Evolutionary conservation across 768 basidiomycete species (phyloP).

Genomic region (Termitomyces sp.): DNA sequence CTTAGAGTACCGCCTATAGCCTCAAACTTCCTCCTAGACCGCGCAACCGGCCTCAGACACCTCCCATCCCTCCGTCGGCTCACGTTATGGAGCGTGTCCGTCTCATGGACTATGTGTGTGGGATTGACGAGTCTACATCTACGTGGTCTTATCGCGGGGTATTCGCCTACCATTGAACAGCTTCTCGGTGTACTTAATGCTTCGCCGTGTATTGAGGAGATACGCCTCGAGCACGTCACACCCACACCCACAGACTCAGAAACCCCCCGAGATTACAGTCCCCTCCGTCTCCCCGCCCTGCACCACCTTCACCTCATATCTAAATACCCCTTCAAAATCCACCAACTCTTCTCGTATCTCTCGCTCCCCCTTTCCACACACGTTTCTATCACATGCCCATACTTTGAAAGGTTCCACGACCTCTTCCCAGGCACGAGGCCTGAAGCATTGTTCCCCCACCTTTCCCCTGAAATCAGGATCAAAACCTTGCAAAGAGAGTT

Average conservation of each 20-base stretch:
- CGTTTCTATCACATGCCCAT: neutral
- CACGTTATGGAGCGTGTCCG: slow-evolving; percentile 25
- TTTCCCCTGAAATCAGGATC: neutral
- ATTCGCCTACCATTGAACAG: slow-evolving; percentile 27
- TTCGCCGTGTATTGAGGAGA: slow-evolving; percentile 27
- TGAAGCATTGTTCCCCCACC: neutral
- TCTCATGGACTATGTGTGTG: slow-evolving; percentile 27
- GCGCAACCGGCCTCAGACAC: neutral
- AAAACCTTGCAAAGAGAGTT: slow-evolving; percentile 29
- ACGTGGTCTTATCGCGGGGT: slow-evolving; percentile 22
- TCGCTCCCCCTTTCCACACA: neutral
- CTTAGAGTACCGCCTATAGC: slow-evolving; percentile 27
- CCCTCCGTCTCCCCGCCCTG: neutral
- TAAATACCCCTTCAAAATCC: neutral
- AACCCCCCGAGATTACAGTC: neutral
- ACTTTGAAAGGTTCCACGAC: neutral
- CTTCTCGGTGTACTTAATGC: slow-evolving; percentile 24
- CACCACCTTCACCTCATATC: neutral
- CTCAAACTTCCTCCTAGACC: slow-evolving; percentile 15
- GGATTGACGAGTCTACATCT: slow-evolving; percentile 28
- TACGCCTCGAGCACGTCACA: slow-evolving; percentile 24
- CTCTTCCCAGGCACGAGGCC: neutral
- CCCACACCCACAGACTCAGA: slow-evolving; percentile 10
- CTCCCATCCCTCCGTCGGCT: slow-evolving; percentile 27
- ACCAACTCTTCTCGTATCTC: neutral